Conservation (phyloP, 371 early-diverging fungal genomes). For the Fennellomyces sp. region DNA sequence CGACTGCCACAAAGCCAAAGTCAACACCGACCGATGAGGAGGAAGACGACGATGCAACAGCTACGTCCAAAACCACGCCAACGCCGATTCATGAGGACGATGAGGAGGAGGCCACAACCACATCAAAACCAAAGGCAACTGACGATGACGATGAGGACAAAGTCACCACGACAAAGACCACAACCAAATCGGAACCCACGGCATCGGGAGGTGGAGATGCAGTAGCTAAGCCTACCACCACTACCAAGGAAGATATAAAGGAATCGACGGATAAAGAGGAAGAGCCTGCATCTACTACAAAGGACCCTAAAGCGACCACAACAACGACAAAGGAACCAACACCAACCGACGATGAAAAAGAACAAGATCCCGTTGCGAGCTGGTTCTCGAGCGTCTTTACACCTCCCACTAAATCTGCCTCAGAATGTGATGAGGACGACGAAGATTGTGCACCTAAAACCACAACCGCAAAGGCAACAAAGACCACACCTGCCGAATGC, state of each 20-base stretch:
- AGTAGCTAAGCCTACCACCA: background rate
- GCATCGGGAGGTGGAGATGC: background rate
- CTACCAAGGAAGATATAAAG: background rate
- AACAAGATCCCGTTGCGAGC: slow-evolving; percentile 6
- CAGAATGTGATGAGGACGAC: slow-evolving; percentile 8
- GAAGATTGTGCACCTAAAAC: slow-evolving; percentile 6
- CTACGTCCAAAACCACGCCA: background rate
- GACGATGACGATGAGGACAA: slow-evolving; percentile 7
- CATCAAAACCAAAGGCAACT: background rate
- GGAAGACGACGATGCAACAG: background rate
- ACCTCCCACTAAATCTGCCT: background rate
- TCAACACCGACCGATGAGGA: background rate
- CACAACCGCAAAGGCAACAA: background rate
- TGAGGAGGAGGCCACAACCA: background rate
- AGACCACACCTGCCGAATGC: background rate
- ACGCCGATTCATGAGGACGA: background rate
- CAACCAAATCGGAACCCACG: background rate
- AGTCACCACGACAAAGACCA: background rate
- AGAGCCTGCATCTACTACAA: background rate
- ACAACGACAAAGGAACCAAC: background rate
- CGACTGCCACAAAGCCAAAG: background rate
- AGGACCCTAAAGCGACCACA: background rate
- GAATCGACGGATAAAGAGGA: background rate
- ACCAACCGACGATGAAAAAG: background rate
- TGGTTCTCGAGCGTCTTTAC: slow-evolving; percentile 11